A percentile compares a stretch with the other conserved stretches of the same genome.
phyloP scores from a whole-genome alignment of 2,329 filamentous ascomycete genomes.

The Pseudogymnoascus sp. region DNA sequence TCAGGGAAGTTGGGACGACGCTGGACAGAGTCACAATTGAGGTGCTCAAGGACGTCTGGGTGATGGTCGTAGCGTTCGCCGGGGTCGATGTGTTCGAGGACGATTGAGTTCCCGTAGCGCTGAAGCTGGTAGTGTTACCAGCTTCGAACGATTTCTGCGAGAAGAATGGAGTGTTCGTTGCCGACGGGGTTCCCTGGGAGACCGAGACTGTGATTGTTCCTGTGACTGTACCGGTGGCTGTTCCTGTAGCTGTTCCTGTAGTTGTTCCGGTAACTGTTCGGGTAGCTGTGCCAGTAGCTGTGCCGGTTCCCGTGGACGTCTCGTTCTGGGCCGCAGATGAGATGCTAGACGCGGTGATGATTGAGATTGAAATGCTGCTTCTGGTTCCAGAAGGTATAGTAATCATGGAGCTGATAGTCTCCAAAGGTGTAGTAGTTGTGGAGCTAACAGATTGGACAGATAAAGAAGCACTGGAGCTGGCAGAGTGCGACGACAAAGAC shows the following conservation, averaged over 20 bases:
- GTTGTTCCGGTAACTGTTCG: neutral
- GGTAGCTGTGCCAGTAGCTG: neutral
- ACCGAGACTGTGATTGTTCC: neutral
- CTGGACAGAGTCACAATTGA: neutral
- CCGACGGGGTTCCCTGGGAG: neutral
- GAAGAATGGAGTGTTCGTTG: conserved; percentile 1
- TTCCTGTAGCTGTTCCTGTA: neutral
- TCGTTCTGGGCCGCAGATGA: neutral
- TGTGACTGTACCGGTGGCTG: neutral
- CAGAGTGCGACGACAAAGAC: neutral
- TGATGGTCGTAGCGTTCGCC: neutral
- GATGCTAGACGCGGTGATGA: neutral
- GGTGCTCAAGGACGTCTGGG: neutral
- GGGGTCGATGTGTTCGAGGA: neutral
- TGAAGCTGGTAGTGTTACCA: neutral
- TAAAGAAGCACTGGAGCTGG: neutral
- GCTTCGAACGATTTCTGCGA: conserved; percentile 2
- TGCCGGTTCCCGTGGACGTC: neutral
- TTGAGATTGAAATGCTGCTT: neutral
- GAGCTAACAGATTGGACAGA: neutral
- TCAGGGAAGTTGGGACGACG: neutral
- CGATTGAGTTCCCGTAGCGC: neutral
- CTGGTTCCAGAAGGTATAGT: neutral
- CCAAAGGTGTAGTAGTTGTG: neutral
- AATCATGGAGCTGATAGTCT: neutral